A percentile compares a stretch with the other conserved stretches of the same genome.
Evolutionary conservation across 179 eudicot species (phyloP).

Genomic region (Beta macrorhiza): DNA sequence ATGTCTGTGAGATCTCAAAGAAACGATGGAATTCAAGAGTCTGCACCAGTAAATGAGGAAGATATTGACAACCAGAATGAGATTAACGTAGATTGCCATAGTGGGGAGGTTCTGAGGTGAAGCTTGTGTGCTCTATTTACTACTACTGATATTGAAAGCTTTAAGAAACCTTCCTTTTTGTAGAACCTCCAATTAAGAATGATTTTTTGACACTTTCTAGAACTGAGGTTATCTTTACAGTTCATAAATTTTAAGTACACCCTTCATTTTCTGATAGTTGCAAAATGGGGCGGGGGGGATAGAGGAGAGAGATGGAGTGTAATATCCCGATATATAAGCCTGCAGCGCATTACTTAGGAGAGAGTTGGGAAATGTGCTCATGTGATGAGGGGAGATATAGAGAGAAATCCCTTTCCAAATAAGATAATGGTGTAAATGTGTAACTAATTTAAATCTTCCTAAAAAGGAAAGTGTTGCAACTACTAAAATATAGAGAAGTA

Average conservation of each 20-base stretch:
- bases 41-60: conserved; percentile 26
- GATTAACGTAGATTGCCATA: conserved; percentile 39
- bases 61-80: conserved; percentile 31
- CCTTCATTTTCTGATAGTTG: no score
- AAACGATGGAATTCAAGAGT: conserved; percentile 31
- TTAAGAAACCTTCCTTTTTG: neutral
- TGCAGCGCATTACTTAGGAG: no score
- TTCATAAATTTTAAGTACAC: neutral
- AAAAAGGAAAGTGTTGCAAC: no score
- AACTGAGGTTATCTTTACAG: neutral
- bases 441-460: no score
- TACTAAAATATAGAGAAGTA: no score
- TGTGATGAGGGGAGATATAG: no score
- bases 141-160: neutral
- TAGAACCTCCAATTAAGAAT: neutral
- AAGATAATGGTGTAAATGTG: no score
- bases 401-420: no score
- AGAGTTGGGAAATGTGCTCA: no score
- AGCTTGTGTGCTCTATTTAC: conserved; percentile 10
- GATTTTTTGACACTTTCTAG: neutral
- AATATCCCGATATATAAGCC: no score
- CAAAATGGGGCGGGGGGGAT: no score
- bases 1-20: conserved; percentile 29
- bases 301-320: no score
- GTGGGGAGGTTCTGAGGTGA: conserved; percentile 49